Evolutionary conservation across 1,284 basidiomycete genomes (phyloP), one percentile per base, ranked within the genome.

Genomic region (Grifola frondosa): DNA sequence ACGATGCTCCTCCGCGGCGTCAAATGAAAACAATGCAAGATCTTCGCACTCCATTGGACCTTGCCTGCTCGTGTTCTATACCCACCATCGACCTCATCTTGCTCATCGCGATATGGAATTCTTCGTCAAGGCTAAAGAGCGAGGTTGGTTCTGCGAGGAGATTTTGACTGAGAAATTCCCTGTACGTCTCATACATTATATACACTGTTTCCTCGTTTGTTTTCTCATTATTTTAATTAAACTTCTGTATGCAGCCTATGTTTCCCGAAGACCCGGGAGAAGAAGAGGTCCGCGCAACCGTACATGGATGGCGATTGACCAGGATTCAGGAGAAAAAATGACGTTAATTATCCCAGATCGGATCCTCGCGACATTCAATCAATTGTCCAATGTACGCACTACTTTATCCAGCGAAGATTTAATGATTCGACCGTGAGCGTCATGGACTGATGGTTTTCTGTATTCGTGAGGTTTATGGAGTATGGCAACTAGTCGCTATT

Each of bases 21-120:
- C 37, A 25, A 34, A 52, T 32, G 44, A 34, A 24, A 30, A 37
- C 19, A 20, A 13, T n/a, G 19, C 7, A 30, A 15, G 30, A 25
- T n/a, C n/a, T n/a, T 30, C 41, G 11, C 44, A 50, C 28, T 20
- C 62, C 22, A 42, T 53, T 3, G 58, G 60, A 1, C 81, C 88
- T 0, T 77, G 73, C 39, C 75, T 92, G 3, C 78, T 97, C 2
- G 91, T 96, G 3, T 97, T 97, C 67, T 96, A 91, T 64, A 89
- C 88, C 0, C 95, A 97, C 53, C 96, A 97, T 59, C 75, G 91
- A 0, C 94, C 91, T 0, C 86, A 85, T 56, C 80, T 95, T 13
- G 90, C 89, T 0, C 75, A 90, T 44, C 81, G 85, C 17, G 91
- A 97, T 61, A 80, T 94, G 71, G 76, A 78, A 5, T 97, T 98